A percentile compares a stretch with the other conserved stretches of the same genome.
Evolutionary conservation across 2,329 filamentous ascomycete genomes (phyloP).

Genomic region (Aspergillus candidus): DNA sequence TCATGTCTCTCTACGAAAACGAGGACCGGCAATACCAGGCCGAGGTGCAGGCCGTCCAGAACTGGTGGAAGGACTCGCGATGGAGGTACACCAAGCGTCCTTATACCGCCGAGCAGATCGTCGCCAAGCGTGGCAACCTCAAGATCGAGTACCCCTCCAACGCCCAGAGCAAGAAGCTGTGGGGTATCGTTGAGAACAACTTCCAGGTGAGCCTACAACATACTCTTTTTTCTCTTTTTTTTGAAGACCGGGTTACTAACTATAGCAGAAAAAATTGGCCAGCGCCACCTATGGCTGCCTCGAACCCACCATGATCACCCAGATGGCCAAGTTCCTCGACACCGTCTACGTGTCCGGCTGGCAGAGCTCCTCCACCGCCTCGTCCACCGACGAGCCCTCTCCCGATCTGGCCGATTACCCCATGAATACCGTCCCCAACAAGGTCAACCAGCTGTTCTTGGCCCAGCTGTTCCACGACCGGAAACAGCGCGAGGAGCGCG

Average conservation of each 20-base stretch:
- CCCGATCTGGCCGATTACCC: conserved; percentile 98
- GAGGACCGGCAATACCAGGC: conserved; percentile 70
- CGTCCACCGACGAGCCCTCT: conserved; percentile 88
- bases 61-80: conserved; percentile 89
- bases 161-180: conserved; percentile 85
- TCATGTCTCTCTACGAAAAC: conserved; percentile 49
- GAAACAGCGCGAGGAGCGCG: conserved; percentile 93
- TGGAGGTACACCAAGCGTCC: conserved; percentile 90
- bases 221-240: too few relatives aligned
- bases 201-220: conserved; percentile 59
- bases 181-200: conserved; percentile 77
- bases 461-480: conserved; percentile 99
- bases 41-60: conserved; percentile 82
- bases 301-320: conserved; percentile 96
- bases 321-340: conserved; percentile 98
- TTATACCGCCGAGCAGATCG: conserved; percentile 95
- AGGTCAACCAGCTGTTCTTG: conserved; percentile 95
- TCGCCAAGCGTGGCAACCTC: conserved; percentile 85
- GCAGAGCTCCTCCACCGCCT: conserved; percentile 97
- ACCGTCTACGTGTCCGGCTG: conserved; percentile 98
- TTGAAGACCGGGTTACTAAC: conserved; percentile 14
- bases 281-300: conserved; percentile 96
- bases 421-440: conserved; percentile 95
- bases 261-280: conserved; percentile 64
- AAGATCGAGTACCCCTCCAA: conserved; percentile 91